Base-by-base conservation (phyloP, 495 filamentous ascomycete genomes). In the Neurospora sp. region DNA sequence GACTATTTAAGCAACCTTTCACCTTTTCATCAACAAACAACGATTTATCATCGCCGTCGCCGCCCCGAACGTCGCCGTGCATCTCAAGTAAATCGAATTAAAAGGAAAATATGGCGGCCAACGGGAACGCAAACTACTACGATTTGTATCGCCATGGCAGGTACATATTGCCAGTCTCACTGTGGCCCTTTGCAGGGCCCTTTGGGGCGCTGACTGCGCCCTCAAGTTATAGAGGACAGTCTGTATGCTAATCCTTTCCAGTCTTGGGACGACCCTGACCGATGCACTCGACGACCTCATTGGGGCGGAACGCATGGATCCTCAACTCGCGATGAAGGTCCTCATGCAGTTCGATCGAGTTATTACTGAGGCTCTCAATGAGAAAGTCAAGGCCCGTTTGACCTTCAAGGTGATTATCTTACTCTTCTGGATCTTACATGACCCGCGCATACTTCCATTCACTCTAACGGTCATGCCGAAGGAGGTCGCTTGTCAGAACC, bases 241-340 rank as follows among this genome's bases (percentile, higher is more conserved):
- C 42, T 1, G 39, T 39, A 73, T 66, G 74, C 74, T 77, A 46
- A 79, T 72, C 53, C 44, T 74, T 69, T 70, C n/a, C 83, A 99
- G 96, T 82, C 90, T 99, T 81, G 96, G 96, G 70, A 85, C 92
- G 75, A 89, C 95, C 38, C 87, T 99, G 76, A 97, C 94, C 69
- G 96, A 99, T 84, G 96, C 94, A 37, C 93, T 99, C 72, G 96
- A 99, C 82, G 93, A 97, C 73, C 84, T 98, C 74, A 97, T 99
- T 83, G 94, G 91, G 78, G 90, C 93, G 71, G 91, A 93, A 73
- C 91, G 92, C 48, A 98, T 99, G 82, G 94, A 97, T 83, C 96
- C 96, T 22, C 96, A 99, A 83, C 89, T 98, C 44, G 96, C 96
- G 40, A 98, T 98, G 93, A 97, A 97, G 87, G 93, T 99, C 71